Evolutionary conservation across 352 stramenopile genomes (phyloP).

Genomic region (Phytophthora litchii): DNA sequence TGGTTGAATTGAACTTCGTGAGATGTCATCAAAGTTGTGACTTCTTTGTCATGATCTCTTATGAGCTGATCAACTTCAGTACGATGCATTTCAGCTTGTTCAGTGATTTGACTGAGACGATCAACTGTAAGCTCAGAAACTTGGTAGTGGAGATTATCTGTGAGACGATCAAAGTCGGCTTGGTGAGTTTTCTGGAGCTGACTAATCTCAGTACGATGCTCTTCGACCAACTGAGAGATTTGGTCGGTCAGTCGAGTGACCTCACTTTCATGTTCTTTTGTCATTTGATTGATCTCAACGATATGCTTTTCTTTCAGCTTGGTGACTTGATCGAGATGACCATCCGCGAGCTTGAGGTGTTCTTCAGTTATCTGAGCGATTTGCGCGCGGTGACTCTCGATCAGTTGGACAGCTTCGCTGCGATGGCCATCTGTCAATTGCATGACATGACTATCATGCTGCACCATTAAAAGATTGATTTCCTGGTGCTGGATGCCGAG

Average conservation of each 20-base stretch:
- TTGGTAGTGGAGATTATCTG: conserved; percentile 3
- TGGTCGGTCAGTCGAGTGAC: conserved; percentile 4
- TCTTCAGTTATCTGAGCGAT: conserved; percentile 20
- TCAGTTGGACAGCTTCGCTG: conserved; percentile 23
- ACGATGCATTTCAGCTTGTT: conserved; percentile 11
- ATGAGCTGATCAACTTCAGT: conserved; percentile 5
- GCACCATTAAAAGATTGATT: conserved; percentile 20
- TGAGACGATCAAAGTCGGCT: conserved; percentile 10
- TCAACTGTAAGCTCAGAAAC: conserved; percentile 9
- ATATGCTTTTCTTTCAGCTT: conserved; percentile 14
- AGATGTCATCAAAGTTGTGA: neutral
- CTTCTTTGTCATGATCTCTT: conserved; percentile 1
- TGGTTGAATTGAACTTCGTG: conserved; percentile 3
- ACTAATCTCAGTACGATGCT: conserved; percentile 1
- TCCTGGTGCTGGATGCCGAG: conserved; percentile 27
- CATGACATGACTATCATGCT: conserved; percentile 28
- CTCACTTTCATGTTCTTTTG: conserved; percentile 10
- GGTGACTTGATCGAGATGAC: conserved; percentile 2
- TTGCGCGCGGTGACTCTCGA: conserved; percentile 21
- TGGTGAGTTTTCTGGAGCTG: conserved; percentile 5
- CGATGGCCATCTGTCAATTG: conserved; percentile 16
- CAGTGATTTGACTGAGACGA: conserved; percentile 7
- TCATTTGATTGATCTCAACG: conserved; percentile 7
- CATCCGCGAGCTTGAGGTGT: too few species aligned
- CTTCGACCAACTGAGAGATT: neutral